Evolutionary conservation across 1,284 basidiomycete genomes (phyloP), one percentile per base, ranked within the genome.

Genomic region (Ceraceosorus bombacis): DNA sequence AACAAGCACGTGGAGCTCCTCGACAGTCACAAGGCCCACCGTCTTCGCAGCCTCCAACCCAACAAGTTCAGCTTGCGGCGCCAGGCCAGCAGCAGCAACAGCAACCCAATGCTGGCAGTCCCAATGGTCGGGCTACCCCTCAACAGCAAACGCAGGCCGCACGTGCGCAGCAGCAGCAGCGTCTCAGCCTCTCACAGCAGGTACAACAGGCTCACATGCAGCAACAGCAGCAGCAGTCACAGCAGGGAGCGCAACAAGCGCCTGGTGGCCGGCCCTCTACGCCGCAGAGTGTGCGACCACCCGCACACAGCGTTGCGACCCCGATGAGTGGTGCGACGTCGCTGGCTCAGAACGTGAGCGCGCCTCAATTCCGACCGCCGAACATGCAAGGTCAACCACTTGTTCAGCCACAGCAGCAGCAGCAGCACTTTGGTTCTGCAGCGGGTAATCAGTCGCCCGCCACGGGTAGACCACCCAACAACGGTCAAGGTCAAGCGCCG

Each of bases 1-100:
- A 41, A 49, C 59, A 65, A 49, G 58, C 51, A 12, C 54, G 59
- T 27, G 12, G 15, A 53, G 12, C 5, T 46, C 10, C 43, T 46
- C 10, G 43, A 10, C 43, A 46, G 43, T 15, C 43, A 10, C 43
- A 46, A 46, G 43, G 43, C 2, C 43, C 27, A 27, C 27, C 27
- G 27, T 27, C 27, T 27, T 27, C 27, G 27, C 27, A 46, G 43
- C 9, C 15, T 10, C 10, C 10, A 2, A 15, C 43, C 9, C 43
- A 46, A 15, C 10, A 15, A 10, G 43, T 15, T 46, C 43, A 46
- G 43, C 43, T 10, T 10, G 43, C 43, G 4, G 43, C 43, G 43
- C 43, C 10, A 10, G 43, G 43, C 15, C 43, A 27, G 27, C 27
- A 27, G 27, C 27, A 27, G 27, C 27, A 27, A 27, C 27, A 27